Evolutionary conservation across 2,329 filamentous ascomycete species (phyloP), one percentile per base, ranked within the genome.

Genomic region (Thelonectria rubi): DNA sequence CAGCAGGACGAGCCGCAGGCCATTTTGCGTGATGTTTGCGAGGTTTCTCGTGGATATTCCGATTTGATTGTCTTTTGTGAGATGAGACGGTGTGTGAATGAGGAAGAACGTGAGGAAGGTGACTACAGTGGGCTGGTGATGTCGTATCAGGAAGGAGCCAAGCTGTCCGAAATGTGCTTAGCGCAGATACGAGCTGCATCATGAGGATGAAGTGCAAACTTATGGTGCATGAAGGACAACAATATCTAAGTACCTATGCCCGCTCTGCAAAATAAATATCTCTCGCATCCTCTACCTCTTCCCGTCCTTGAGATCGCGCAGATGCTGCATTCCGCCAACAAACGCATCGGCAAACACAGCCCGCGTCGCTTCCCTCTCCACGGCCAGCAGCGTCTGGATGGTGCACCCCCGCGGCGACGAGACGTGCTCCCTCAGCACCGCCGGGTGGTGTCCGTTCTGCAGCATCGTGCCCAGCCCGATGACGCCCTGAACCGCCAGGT

Each of bases 331-430:
- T 2, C 50, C 55, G 18, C 45, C 14, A 3, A 62, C n/a, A 20
- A 53, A 45, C 8, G 60, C 60, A 26, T 62, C 42, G 1, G 55
- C 40, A 48, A 55, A 62, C 1, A 54, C 24, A 7, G 30, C 55
- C n/a, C 55, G 26, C 3, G 42, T 40, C 5, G 43, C 39, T 7
- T 42, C 20, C 21, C 30, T 50, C 34, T 58, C 60, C 11, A 62
- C 39, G 12, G 50, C 21, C 24, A 59, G 6, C 2, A 59, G 26
- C 2, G 60, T 59, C 40, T 59, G 55, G n/a, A 63, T 63, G 12
- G 51, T 63, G n/a, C 21, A 42, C 11, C 50, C 60, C 2, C 42
- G 24, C 3, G 55, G 60, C 2, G 60, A 63, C 20, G 55, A 59
- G 32, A 59, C 40, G 3, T 46, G 32, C 18, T 58, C 60, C 5